Conservation (phyloP, 1,284 basidiomycete genomes). For the Moesziomyces parantarcticus region DNA sequence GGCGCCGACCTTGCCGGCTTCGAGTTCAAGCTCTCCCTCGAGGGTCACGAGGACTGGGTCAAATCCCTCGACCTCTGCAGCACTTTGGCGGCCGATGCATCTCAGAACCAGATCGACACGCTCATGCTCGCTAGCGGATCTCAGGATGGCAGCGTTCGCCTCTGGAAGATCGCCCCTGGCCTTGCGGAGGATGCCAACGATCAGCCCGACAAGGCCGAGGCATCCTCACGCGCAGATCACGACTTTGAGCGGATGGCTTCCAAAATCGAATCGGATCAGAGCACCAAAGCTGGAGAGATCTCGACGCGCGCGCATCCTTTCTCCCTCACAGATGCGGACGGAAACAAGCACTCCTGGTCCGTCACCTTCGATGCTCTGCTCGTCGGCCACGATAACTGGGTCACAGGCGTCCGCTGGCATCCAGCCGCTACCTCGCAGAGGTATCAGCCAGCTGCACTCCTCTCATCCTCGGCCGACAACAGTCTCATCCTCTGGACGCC, state of each 20-base stretch:
- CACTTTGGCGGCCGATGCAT: constrained; percentile 12
- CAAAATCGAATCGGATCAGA: constrained; percentile 55
- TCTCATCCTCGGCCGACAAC: constrained; percentile 64
- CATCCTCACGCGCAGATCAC: constrained; percentile 34
- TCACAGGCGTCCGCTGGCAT: constrained; percentile 62
- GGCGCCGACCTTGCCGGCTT: constrained; percentile 14
- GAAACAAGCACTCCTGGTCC: constrained; percentile 36
- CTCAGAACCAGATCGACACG: constrained; percentile 6
- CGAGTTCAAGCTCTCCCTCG: constrained; percentile 43
- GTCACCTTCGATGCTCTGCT: constrained; percentile 64
- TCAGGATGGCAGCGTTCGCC: constrained; percentile 61
- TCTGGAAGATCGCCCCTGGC: constrained; percentile 56
- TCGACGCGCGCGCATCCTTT: constrained; percentile 47
- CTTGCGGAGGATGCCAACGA: not conserved
- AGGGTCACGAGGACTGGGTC: constrained; percentile 67
- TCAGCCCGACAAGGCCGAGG: not conserved
- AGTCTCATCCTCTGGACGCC: constrained; percentile 66
- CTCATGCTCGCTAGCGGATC: constrained; percentile 60
- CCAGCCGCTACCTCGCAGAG: constrained; percentile 13
- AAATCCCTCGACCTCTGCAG: constrained; percentile 60
- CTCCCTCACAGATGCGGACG: constrained; percentile 5
- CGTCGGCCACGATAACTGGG: constrained; percentile 64
- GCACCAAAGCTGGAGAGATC: constrained; percentile 43
- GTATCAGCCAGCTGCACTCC: constrained; percentile 58
- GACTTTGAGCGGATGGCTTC: constrained; percentile 60